phyloP scores from a whole-genome alignment of 441 rosid species.

The Omphalea diandra region DNA sequence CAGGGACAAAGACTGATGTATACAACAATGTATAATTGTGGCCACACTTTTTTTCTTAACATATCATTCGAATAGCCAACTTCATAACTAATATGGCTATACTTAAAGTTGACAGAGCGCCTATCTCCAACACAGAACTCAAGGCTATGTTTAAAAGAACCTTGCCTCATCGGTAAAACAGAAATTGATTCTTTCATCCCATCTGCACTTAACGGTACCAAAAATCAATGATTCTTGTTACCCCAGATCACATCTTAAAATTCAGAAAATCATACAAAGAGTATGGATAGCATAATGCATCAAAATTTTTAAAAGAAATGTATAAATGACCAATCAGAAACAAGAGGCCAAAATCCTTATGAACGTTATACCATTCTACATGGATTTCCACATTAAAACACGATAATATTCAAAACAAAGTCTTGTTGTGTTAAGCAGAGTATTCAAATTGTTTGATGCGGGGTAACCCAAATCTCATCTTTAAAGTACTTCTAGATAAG shows the following conservation, averaged over 20 bases:
- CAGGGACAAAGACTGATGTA: not conserved
- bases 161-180: not conserved
- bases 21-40: no score
- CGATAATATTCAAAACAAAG: not conserved
- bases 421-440: not conserved
- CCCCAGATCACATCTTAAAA: not conserved
- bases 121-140: not conserved
- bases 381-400: not conserved
- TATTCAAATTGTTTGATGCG: not conserved
- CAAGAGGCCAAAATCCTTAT: not conserved
- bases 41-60: no score
- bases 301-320: not conserved
- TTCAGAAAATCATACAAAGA: not conserved
- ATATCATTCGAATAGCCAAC: not conserved
- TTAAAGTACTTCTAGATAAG: no score
- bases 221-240: not conserved
- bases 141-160: not conserved
- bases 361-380: not conserved
- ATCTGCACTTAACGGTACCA: not conserved
- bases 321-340: not conserved
- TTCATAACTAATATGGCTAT: not conserved
- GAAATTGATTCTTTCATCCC: not conserved
- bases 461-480: not conserved
- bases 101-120: not conserved
- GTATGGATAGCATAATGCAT: not conserved